Conservation (phyloP, 768 basidiomycete species). For the Suillus subalutaceus region DNA sequence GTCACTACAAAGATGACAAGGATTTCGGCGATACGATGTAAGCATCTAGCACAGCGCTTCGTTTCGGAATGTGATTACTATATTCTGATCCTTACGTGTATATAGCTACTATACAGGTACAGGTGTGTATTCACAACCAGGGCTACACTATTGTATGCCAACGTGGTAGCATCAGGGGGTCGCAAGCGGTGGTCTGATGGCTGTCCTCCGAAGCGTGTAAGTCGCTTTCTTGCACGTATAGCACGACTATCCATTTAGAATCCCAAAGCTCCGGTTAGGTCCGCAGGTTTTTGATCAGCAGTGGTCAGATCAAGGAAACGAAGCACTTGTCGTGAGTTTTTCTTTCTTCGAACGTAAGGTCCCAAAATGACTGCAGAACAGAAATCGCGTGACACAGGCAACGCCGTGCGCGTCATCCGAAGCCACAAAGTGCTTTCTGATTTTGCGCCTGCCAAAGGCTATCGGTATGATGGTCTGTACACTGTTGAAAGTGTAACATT, state of each 20-base stretch:
- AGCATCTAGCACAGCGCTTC: background rate
- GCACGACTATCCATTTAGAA: background rate
- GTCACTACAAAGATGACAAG: slow-evolving; percentile 26
- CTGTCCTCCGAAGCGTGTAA: slow-evolving; percentile 25
- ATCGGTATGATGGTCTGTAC: slow-evolving; percentile 36
- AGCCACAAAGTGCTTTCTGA: slow-evolving; percentile 22
- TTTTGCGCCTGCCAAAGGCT: slow-evolving; percentile 29
- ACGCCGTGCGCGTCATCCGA: slow-evolving; percentile 30
- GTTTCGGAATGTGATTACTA: background rate
- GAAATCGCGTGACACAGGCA: slow-evolving; percentile 24
- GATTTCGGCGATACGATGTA: slow-evolving; percentile 32
- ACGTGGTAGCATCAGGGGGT: slow-evolving; percentile 17
- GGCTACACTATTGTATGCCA: background rate
- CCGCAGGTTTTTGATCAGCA: slow-evolving; percentile 28
- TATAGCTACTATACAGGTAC: slow-evolving; percentile 31
- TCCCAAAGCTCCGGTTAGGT: slow-evolving; percentile 19
- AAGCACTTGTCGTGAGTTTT: slow-evolving; percentile 22
- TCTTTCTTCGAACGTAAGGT: background rate
- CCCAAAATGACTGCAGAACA: slow-evolving; percentile 9
- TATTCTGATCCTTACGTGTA: slow-evolving; percentile 5
- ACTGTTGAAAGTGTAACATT: slow-evolving; percentile 24
- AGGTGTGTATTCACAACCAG: slow-evolving; percentile 6
- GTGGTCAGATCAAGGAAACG: slow-evolving; percentile 20
- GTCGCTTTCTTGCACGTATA: slow-evolving; percentile 5
- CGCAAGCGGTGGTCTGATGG: slow-evolving; percentile 13